phyloP scores from a whole-genome alignment of 2,329 filamentous ascomycete genomes.

The Ramichloridium luteum region DNA sequence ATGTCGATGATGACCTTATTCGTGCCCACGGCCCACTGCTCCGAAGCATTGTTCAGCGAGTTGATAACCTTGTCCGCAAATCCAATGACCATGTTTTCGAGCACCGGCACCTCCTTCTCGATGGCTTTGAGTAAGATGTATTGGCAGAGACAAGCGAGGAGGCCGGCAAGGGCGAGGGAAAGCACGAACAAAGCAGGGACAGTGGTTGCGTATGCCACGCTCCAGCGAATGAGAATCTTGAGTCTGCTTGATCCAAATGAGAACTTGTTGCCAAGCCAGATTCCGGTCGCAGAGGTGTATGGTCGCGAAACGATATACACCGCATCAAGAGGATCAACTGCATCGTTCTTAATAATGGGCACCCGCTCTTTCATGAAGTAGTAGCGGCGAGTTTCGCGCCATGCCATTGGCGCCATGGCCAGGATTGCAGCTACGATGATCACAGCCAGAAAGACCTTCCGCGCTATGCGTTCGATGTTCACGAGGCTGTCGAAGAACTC shows the following conservation, averaged over 20 bases:
- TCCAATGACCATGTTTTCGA: constrained; percentile 61
- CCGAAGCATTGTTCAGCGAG: constrained; percentile 61
- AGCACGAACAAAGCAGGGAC: constrained; percentile 75
- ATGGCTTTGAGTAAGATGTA: constrained; percentile 62
- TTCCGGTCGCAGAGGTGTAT: constrained; percentile 57
- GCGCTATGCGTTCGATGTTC: constrained; percentile 52
- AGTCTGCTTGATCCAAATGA: constrained; percentile 48
- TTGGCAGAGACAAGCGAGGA: constrained; percentile 74
- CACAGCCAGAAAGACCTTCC: constrained; percentile 64
- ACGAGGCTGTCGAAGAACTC: constrained; percentile 70
- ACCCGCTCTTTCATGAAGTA: constrained; percentile 58
- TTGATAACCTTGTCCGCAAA: constrained; percentile 68
- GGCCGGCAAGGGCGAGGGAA: constrained; percentile 66
- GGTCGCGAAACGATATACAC: constrained; percentile 80
- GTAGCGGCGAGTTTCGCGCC: constrained; percentile 67
- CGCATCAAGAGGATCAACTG: constrained; percentile 72
- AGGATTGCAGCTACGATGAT: constrained; percentile 59
- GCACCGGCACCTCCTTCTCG: constrained; percentile 60
- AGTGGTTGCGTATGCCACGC: constrained; percentile 76
- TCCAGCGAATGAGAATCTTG: constrained; percentile 69
- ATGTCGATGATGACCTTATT: constrained; percentile 57
- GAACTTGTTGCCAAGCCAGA: constrained; percentile 56
- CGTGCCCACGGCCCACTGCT: constrained; percentile 62
- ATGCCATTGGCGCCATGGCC: constrained; percentile 68
- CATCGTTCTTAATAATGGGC: constrained; percentile 50